Percentiles rank a stretch among this genome's conserved stretches.
These are phyloP conservation scores for Neostapfia colusana DNA, from an alignment of 176 grass and related monocot species.

Conservation along the genomic window DNA sequence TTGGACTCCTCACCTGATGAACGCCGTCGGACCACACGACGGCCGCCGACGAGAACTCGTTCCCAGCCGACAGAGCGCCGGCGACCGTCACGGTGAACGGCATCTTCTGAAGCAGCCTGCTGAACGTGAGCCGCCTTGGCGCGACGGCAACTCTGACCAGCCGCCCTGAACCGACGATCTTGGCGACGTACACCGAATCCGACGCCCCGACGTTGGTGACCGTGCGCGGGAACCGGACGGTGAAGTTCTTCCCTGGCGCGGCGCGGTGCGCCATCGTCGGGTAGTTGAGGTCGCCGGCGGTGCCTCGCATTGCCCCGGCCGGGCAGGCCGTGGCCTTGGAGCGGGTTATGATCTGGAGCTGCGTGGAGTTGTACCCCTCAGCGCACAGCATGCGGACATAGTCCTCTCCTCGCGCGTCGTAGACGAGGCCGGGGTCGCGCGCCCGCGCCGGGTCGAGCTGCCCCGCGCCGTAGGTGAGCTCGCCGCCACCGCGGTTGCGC, in stretches of 20 bases:
- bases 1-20: conserved; percentile 25
- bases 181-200: conserved; percentile 13
- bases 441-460: conserved; percentile 14
- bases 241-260: background rate
- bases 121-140: conserved; percentile 32
- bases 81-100: conserved; percentile 30
- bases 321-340: background rate
- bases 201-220: conserved; percentile 53
- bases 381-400: conserved; percentile 48
- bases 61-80: background rate
- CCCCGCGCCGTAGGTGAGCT: conserved; percentile 35
- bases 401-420: conserved; percentile 20
- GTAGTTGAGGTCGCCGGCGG: conserved; percentile 44
- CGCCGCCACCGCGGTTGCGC: background rate
- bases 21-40: conserved; percentile 43
- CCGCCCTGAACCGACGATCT: background rate
- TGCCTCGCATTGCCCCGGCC: background rate
- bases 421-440: conserved; percentile 35
- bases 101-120: background rate
- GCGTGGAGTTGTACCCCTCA: conserved; percentile 43
- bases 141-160: background rate
- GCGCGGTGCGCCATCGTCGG: conserved; percentile 46
- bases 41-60: conserved; percentile 26
- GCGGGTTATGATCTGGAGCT: conserved; percentile 31
- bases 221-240: conserved; percentile 25